These are phyloP conservation scores for Helicostylum pulchrum DNA, from an alignment of 192 early-diverging fungal species.

Conservation along the genomic window DNA sequence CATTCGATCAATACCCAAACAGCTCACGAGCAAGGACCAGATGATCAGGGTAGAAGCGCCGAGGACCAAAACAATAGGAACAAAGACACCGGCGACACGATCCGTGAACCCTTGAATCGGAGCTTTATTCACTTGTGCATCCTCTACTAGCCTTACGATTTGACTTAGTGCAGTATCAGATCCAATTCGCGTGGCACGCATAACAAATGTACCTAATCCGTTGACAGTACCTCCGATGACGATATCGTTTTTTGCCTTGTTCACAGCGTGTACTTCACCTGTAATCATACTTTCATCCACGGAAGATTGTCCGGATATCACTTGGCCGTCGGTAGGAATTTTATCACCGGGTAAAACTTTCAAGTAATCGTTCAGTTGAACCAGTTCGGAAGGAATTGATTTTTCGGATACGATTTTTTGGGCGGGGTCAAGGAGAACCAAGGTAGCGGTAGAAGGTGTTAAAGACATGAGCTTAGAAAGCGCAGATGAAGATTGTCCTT, in stretches of 20 bases:
- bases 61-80: slow-evolving; percentile 75
- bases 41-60: slow-evolving; percentile 69
- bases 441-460: slow-evolving; percentile 73
- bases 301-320: slow-evolving; percentile 69
- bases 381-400: slow-evolving; percentile 77
- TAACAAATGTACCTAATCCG: slow-evolving; percentile 76
- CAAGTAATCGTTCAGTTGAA: slow-evolving; percentile 82
- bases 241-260: slow-evolving; percentile 56
- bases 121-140: slow-evolving; percentile 90
- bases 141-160: slow-evolving; percentile 89
- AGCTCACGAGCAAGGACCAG: slow-evolving; percentile 57
- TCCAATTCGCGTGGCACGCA: slow-evolving; percentile 83
- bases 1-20: slow-evolving; percentile 28
- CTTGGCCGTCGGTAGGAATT: slow-evolving; percentile 83
- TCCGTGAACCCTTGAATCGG: slow-evolving; percentile 95
- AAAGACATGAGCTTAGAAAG: slow-evolving; percentile 86
- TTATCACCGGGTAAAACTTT: slow-evolving; percentile 91
- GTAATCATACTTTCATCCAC: slow-evolving; percentile 95
- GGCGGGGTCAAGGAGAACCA: slow-evolving; percentile 47
- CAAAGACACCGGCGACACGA: slow-evolving; percentile 86
- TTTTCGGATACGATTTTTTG: slow-evolving; percentile 56
- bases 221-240: slow-evolving; percentile 96
- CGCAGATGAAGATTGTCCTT: slow-evolving; percentile 89
- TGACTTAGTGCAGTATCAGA: slow-evolving; percentile 86
- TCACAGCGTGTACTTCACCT: slow-evolving; percentile 82